Evolutionary conservation across 257 asterid species (phyloP).

Genomic region (Thymus quinquecostatus): DNA sequence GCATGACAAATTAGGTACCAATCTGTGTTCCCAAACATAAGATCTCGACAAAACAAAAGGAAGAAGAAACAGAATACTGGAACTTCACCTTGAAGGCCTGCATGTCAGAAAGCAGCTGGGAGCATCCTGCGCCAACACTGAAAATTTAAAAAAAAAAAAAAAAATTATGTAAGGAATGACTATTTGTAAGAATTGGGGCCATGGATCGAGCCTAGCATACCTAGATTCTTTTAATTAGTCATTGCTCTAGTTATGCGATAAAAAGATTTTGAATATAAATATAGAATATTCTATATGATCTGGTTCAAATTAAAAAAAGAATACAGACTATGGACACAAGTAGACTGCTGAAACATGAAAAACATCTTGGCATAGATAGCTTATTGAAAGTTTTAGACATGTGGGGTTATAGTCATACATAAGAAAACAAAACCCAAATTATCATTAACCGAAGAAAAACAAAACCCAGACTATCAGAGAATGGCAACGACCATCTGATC

Average conservation of each 20-base stretch:
- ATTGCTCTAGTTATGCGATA: slow-evolving; percentile 7
- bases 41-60: background rate
- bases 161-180: slow-evolving; percentile 39
- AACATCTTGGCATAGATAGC: slow-evolving; percentile 14
- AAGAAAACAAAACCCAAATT: background rate
- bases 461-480: background rate
- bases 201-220: background rate
- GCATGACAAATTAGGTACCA: slow-evolving; percentile 25
- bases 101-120: slow-evolving; percentile 99
- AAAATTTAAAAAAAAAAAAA: slow-evolving; percentile 32
- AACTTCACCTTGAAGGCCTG: slow-evolving; percentile 97
- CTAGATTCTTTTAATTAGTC: background rate
- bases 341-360: background rate
- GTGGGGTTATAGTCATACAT: slow-evolving; percentile 6
- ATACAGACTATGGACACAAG: too few relatives aligned
- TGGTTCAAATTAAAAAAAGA: slow-evolving; percentile 5
- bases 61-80: slow-evolving; percentile 19
- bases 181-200: background rate
- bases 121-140: slow-evolving; percentile 99
- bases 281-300: background rate
- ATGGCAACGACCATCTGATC: slow-evolving; percentile 16
- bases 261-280: slow-evolving; percentile 2
- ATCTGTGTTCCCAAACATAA: slow-evolving; percentile 20
- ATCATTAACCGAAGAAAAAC: background rate
- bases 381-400: slow-evolving; percentile 14